Base-by-base conservation (phyloP, 2,329 filamentous ascomycete genomes). In the Daldinia eschscholtzii region DNA sequence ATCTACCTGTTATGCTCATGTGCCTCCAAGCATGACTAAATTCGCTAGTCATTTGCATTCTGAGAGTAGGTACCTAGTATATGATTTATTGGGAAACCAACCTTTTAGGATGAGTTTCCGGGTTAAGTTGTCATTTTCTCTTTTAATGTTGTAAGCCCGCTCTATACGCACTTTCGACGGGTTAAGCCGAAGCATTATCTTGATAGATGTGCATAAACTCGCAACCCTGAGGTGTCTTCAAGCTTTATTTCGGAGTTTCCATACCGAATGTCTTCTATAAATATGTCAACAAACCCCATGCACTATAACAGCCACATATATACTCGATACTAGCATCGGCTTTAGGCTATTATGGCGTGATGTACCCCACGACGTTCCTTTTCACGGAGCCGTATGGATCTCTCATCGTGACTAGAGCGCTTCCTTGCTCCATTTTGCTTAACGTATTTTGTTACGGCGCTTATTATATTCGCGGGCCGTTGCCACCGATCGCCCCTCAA, bases 271-370 rank as follows among this genome's bases (percentile, higher is more conserved):
- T 61, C 33, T 64, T 62, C 63, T 68, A 65, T 68, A 64, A 66
- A 59, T 65, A 70, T 37, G 41, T 46, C 58, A 41, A 57, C 59
- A 42, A 52, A 50, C 64, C 50, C 64, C 37, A 61, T 68, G 65
- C 50, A 57, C 67, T 73, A 73, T 67, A 65, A 44, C 46, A 18
- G 46, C 5, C 39, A 68, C 66, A 55, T 61, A 64, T 70, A 70
- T 60, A 46, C 23, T 48, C 48, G 42, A 41, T 64, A 61, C 71
- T 44, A 70, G 60, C 61, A 66, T 68, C 18, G 35, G 28, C 20
- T 73, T 73, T 72, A 73, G 72, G 67, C 72, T 73, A 73, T 72
- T 68, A 28, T 65, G 10, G 23, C 42, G 41, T 58, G 41, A 64
- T 64, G 67, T 61, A 68, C 71, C 58, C 66, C 66, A 71, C 64